These are phyloP conservation scores for Lithocarpus polystachyus DNA, from an alignment of 306 rosid genomes.

Conservation along the genomic window DNA sequence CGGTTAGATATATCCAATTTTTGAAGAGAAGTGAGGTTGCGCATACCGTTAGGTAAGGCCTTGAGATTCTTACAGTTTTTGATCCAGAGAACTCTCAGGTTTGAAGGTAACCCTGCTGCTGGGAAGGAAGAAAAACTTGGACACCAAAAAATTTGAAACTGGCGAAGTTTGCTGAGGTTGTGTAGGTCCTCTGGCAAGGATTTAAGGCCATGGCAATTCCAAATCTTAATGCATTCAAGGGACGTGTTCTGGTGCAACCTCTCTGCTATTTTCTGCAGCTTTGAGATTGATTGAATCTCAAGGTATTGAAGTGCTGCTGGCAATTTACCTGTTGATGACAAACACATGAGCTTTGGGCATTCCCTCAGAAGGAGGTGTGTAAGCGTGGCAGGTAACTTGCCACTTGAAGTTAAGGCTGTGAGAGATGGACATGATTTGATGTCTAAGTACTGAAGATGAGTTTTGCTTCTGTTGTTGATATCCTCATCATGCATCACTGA, in stretches of 20 bases:
- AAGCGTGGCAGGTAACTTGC: constrained; percentile 10
- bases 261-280: constrained; percentile 12
- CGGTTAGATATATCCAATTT: background rate
- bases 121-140: background rate
- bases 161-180: constrained; percentile 1
- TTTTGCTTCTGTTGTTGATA: background rate
- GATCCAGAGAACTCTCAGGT: background rate
- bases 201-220: constrained; percentile 17
- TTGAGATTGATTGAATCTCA: background rate
- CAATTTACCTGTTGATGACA: too few relatives aligned
- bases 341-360: background rate
- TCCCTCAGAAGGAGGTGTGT: constrained; percentile 18
- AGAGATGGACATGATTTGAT: constrained; percentile 17
- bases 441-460: background rate
- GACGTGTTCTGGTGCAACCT: constrained; percentile 3
- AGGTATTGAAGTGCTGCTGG: too few relatives aligned
- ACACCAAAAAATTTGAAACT: background rate
- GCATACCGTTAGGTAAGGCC: background rate
- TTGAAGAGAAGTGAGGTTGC: background rate
- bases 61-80: background rate
- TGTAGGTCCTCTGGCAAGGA: constrained; percentile 12
- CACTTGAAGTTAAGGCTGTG: background rate
- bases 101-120: background rate
- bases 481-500: constrained; percentile 2
- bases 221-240: constrained; percentile 18